Evolutionary conservation across 1,139 yeast genomes (phyloP), one percentile per base, ranked within the genome.

Genomic region (Geotrichum reessii): DNA sequence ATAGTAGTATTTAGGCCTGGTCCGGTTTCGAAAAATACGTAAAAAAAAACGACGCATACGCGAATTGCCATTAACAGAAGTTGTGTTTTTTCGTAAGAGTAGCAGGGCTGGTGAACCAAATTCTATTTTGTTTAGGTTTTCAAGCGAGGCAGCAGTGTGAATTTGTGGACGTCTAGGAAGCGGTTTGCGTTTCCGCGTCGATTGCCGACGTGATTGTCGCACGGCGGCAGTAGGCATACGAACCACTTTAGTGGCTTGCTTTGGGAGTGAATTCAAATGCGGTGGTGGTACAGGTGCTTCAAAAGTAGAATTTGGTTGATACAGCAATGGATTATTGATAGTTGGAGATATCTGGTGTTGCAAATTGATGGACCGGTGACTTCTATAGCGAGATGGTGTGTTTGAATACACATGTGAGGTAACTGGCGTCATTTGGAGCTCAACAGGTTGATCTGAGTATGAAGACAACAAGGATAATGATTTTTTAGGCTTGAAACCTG

Each of bases 21-120:
- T 40, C 8, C 66, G 55, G 21, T 64, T 55, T 27, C 69, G 63
- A 49, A 67, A 64, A 14, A 66, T 53, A 21, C 62, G 62, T 12
- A 61, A 56, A 48, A 66, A 63, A 27, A 66, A 61, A 19, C 64
- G 57, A 1, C 65, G 61, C 7, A 68, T 55, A 1, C 67, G 67
- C 2, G 67, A 61, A 2, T 63, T 63, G 14, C 65, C 57, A 21
- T 57, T 44, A 37, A 66, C 52, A n/a, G 63, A 56, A 12, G 58
- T 53, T 8, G 69, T 61, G 37, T 64, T 58, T 50, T 62, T 62
- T 28, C 71, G 57, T 28, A 52, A 55, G 21, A 59, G 37, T 54
- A 59, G 52, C 22, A 59, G 52, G 5, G 57, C 22, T 6, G 56
- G 52, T 4, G 58, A 25, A 8, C 62, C 62, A 46, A 59, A 59